Conservation (phyloP, 1,284 basidiomycete species). For the Tilletiaria anomala region DNA sequence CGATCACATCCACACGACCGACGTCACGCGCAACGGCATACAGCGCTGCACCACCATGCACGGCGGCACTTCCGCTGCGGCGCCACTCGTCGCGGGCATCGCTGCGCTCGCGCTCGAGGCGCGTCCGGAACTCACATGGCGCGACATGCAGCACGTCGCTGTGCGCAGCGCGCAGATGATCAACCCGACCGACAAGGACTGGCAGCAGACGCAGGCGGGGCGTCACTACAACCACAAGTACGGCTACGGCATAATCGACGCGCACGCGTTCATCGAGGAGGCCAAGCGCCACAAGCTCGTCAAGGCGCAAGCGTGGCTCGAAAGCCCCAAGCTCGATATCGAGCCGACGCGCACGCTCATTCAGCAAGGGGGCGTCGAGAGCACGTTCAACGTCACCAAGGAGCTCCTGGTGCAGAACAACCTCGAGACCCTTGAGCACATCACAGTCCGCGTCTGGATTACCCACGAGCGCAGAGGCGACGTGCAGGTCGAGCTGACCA, state of each 20-base stretch:
- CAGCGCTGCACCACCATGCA: conserved; percentile 68
- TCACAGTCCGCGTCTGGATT: conserved; percentile 88
- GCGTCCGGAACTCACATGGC: conserved; percentile 78
- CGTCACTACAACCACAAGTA: conserved; percentile 90
- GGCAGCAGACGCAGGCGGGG: conserved; percentile 70
- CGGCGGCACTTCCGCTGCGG: conserved; percentile 94
- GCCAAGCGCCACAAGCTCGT: conserved; percentile 72
- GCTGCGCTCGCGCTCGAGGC: conserved; percentile 31
- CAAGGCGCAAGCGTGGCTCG: conserved; percentile 77
- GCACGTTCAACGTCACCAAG: conserved; percentile 56
- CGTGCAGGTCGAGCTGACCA: conserved; percentile 74
- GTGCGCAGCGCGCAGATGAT: conserved; percentile 64
- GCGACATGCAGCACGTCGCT: conserved; percentile 84
- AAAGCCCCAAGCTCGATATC: conserved; percentile 12
- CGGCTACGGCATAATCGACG: conserved; percentile 82
- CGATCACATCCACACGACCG: conserved; percentile 67
- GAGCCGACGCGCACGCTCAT: conserved; percentile 43
- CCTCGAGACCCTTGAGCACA: conserved; percentile 76
- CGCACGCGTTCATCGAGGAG: conserved; percentile 63
- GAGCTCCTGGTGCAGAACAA: conserved; percentile 60
- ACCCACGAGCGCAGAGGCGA: conserved; percentile 72
- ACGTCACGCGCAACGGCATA: conserved; percentile 54
- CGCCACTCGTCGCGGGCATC: conserved; percentile 58
- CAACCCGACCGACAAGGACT: conserved; percentile 82
- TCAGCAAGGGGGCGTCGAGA: conserved; percentile 53